Evolutionary conservation across 2,329 filamentous ascomycete genomes (phyloP).

Genomic region (Cercospora sp.): DNA sequence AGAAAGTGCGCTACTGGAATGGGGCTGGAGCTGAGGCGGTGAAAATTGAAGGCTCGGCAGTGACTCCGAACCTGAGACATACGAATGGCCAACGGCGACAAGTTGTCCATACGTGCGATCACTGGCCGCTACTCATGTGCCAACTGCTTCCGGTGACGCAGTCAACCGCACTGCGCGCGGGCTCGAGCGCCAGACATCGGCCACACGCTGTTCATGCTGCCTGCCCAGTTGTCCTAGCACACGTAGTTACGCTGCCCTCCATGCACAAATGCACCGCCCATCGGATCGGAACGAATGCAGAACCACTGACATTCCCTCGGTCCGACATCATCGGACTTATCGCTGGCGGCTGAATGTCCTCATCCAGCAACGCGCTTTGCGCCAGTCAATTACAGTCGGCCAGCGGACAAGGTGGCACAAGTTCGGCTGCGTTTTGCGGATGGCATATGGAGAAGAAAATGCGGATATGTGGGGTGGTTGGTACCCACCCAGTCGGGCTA

Average conservation of each 20-base stretch:
- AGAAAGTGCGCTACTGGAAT: conserved; percentile 76
- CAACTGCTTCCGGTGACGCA: not conserved
- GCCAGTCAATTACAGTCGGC: not conserved
- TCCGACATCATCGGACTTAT: not conserved
- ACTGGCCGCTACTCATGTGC: not conserved
- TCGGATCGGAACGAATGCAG: not conserved
- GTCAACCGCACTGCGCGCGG: not conserved
- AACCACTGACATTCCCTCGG: not conserved
- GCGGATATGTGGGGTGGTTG: not conserved
- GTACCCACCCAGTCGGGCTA: not conserved
- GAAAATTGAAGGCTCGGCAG: not conserved
- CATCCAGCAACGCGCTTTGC: not conserved
- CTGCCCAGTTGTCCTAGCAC: not conserved
- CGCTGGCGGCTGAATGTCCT: not conserved
- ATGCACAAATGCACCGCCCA: not conserved
- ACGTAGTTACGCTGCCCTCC: not conserved
- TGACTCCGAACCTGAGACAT: not conserved
- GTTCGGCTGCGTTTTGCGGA: not conserved
- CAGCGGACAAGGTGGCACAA: not conserved
- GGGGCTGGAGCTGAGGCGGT: conserved; percentile 55
- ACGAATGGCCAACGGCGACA: not conserved
- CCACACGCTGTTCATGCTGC: not conserved
- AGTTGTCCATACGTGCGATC: not conserved
- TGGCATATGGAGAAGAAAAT: not conserved
- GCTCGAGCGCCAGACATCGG: not conserved